Conservation (phyloP, 176 grass and related monocot species). For the Musa troglodytarum region DNA sequence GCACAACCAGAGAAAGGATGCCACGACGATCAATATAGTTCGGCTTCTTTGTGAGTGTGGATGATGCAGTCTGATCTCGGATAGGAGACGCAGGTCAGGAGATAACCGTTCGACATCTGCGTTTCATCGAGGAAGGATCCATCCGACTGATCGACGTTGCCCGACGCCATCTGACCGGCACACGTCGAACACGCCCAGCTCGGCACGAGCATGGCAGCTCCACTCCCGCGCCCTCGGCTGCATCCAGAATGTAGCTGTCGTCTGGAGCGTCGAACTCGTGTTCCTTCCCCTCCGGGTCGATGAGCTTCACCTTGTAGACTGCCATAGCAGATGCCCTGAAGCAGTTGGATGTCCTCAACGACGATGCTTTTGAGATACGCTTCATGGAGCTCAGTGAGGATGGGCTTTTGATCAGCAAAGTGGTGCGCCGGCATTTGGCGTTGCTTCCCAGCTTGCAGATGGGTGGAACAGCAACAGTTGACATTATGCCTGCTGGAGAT, state of each 20-base stretch:
- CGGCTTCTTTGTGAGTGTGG: conserved; percentile 3
- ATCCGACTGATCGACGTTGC: not conserved
- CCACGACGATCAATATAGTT: not conserved
- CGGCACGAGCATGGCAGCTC: conserved; percentile 8
- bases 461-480: not conserved
- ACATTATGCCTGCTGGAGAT: not conserved
- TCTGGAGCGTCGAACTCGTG: not conserved
- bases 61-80: not conserved
- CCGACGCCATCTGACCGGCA: not conserved
- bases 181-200: conserved; percentile 1
- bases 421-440: not conserved
- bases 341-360: not conserved
- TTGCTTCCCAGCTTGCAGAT: not conserved
- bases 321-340: conserved; percentile 5
- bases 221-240: not conserved
- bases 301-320: conserved; percentile 4
- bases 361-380: conserved; percentile 7
- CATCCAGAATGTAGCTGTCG: conserved; percentile 2
- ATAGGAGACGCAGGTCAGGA: not conserved
- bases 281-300: not conserved
- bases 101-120: conserved; percentile 1
- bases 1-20: too few relatives aligned
- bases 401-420: not conserved
- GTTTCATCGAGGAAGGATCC: conserved; percentile 4
- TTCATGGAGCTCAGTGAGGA: not conserved